These are phyloP conservation scores for Lecanicillium sp. DNA, from an alignment of 2,329 filamentous ascomycete species.

Conservation along the genomic window DNA sequence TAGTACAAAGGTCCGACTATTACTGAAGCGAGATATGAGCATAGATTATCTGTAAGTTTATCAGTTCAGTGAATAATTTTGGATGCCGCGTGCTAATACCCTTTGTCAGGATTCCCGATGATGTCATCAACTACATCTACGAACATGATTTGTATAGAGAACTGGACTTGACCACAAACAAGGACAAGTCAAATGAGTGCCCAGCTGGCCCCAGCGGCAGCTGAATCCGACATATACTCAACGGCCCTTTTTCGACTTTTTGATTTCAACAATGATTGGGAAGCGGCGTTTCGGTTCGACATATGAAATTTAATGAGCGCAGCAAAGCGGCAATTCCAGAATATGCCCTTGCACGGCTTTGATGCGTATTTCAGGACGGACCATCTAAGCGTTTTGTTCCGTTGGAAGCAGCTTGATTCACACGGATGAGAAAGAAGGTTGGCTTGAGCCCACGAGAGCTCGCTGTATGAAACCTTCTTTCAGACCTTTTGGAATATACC, in stretches of 20 bases:
- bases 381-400: too few relatives aligned
- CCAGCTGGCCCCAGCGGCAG: slow-evolving; percentile 18
- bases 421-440: too few relatives aligned
- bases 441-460: neutral
- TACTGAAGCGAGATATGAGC: slow-evolving; percentile 71
- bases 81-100: too few relatives aligned
- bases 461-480: neutral
- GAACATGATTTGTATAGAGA: slow-evolving; percentile 58
- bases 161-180: slow-evolving; percentile 18
- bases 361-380: too few relatives aligned
- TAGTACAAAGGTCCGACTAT: slow-evolving; percentile 73
- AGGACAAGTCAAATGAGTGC: slow-evolving; percentile 15
- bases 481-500: neutral
- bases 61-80: neutral
- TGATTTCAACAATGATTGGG: too few relatives aligned
- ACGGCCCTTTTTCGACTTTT: too few relatives aligned
- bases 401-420: too few relatives aligned
- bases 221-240: too few relatives aligned
- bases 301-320: too few relatives aligned
- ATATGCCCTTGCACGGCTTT: too few relatives aligned
- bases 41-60: slow-evolving; percentile 53
- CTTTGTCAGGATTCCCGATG: slow-evolving; percentile 45
- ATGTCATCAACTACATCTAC: slow-evolving; percentile 67
- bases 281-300: too few relatives aligned
- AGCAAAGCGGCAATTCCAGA: too few relatives aligned